These are phyloP conservation scores for Aspergillus sclerotioniger DNA, from an alignment of 495 filamentous ascomycete genomes.

Conservation along the genomic window DNA sequence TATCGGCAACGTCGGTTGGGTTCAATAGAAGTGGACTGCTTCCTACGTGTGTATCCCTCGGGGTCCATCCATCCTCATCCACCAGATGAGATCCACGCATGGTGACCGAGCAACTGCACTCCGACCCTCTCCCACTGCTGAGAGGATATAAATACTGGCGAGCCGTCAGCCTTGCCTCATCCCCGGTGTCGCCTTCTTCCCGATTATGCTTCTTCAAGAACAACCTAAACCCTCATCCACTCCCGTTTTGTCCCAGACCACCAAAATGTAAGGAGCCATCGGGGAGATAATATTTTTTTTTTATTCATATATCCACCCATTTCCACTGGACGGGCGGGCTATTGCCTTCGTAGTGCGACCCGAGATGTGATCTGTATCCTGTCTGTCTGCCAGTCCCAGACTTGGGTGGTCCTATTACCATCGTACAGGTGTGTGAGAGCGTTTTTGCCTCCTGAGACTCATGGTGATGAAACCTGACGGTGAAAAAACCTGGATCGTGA, in stretches of 20 bases:
- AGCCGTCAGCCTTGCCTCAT: not conserved
- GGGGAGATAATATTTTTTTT: not conserved
- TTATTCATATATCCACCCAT: not conserved
- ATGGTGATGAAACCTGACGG: conserved; percentile 10
- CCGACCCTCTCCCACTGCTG: too few relatives aligned
- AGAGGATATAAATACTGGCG: not conserved
- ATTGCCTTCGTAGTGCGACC: conserved; percentile 15
- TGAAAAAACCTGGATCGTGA: not conserved
- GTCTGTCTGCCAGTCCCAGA: conserved; percentile 6
- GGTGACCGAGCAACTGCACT: not conserved
- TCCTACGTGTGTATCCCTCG: conserved; percentile 5
- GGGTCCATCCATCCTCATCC: too few relatives aligned
- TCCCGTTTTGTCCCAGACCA: too few relatives aligned
- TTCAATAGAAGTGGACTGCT: not conserved
- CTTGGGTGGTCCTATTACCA: conserved; percentile 13
- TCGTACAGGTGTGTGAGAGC: conserved; percentile 13
- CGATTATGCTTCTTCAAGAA: too few relatives aligned
- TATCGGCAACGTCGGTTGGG: not conserved
- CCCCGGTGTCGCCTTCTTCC: too few relatives aligned
- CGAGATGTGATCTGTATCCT: conserved; percentile 20
- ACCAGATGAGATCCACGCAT: not conserved
- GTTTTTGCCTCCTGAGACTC: not conserved
- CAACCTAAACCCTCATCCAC: too few relatives aligned
- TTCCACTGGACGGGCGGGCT: not conserved
- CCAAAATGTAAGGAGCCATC: not conserved